Evolutionary conservation across 2,329 filamentous ascomycete genomes (phyloP).

Genomic region (Hawksworthiomyces lignivorus): DNA sequence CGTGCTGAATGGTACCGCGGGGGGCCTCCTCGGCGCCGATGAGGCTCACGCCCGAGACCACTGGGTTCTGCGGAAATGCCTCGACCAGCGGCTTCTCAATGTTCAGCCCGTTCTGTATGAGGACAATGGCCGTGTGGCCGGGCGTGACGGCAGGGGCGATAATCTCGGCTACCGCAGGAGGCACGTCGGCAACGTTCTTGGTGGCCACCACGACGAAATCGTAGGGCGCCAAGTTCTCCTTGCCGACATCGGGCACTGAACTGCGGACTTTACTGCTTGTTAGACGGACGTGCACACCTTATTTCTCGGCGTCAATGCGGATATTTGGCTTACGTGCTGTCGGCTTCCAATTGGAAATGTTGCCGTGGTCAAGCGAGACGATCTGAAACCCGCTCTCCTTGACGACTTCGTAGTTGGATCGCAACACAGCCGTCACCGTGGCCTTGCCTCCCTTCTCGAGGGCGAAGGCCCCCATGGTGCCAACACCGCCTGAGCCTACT

Average conservation of each 20-base stretch:
- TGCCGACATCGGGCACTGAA: constrained; percentile 5
- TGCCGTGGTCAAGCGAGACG: constrained; percentile 10
- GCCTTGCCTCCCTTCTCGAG: constrained; percentile 11
- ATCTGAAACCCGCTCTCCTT: constrained; percentile 10
- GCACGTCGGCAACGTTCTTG: constrained; percentile 12
- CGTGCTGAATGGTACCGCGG: not conserved
- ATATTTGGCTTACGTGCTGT: not conserved
- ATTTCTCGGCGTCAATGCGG: too few species aligned
- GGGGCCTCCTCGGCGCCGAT: constrained; percentile 2
- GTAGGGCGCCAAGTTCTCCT: not conserved
- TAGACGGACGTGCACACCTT: too few species aligned
- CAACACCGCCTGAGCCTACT: constrained; percentile 11
- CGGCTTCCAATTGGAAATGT: constrained; percentile 6
- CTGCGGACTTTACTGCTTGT: constrained; percentile 3
- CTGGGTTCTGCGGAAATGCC: constrained; percentile 9
- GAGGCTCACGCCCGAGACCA: constrained; percentile 9
- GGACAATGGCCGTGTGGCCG: constrained; percentile 9
- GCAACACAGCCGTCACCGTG: constrained; percentile 12
- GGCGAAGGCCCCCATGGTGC: constrained; percentile 11
- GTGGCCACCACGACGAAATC: constrained; percentile 13
- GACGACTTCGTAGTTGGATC: constrained; percentile 12
- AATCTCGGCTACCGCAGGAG: constrained; percentile 10
- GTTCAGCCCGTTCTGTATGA: constrained; percentile 14
- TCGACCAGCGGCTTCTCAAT: constrained; percentile 11
- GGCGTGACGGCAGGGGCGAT: constrained; percentile 12